These are phyloP conservation scores for Auriscalpium orientale DNA, from an alignment of 768 basidiomycete genomes.

Conservation along the genomic window DNA sequence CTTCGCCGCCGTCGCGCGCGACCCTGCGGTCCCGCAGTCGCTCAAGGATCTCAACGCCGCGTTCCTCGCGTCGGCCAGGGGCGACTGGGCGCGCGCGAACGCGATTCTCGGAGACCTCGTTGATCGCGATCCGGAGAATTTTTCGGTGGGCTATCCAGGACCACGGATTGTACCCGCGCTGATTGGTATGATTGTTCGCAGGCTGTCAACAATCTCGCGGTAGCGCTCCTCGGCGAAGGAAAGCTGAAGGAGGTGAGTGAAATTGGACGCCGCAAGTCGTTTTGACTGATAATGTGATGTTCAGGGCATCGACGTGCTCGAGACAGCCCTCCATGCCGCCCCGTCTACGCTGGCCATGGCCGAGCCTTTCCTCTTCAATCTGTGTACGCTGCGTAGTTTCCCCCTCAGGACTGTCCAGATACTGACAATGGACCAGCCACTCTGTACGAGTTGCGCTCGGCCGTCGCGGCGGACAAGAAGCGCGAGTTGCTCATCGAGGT, in stretches of 20 bases:
- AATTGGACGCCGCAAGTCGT: neutral
- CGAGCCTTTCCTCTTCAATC: conserved; percentile 80
- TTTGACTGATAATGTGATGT: neutral
- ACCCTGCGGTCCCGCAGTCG: conserved; percentile 34
- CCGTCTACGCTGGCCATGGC: conserved; percentile 68
- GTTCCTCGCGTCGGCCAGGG: conserved; percentile 57
- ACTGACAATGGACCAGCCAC: conserved; percentile 45
- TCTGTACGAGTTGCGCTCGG: conserved; percentile 73
- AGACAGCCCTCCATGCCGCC: conserved; percentile 50
- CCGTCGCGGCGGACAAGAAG: conserved; percentile 69
- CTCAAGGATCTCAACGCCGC: conserved; percentile 53
- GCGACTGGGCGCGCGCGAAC: conserved; percentile 56
- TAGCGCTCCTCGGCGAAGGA: conserved; percentile 64
- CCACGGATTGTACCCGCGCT: neutral
- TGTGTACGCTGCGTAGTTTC: conserved; percentile 45
- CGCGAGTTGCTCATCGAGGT: conserved; percentile 66
- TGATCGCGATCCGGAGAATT: conserved; percentile 49
- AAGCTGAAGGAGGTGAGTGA: conserved; percentile 56
- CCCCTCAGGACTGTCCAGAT: neutral
- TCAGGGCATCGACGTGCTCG: conserved; percentile 66
- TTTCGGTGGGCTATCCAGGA: conserved; percentile 32
- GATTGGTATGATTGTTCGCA: conserved; percentile 16
- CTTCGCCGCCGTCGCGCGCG: conserved; percentile 42
- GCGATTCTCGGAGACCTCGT: conserved; percentile 37
- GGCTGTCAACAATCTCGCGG: conserved; percentile 75